phyloP scores from a whole-genome alignment of 2,329 filamentous ascomycete species.

The Sodiomyces alkalinus region DNA sequence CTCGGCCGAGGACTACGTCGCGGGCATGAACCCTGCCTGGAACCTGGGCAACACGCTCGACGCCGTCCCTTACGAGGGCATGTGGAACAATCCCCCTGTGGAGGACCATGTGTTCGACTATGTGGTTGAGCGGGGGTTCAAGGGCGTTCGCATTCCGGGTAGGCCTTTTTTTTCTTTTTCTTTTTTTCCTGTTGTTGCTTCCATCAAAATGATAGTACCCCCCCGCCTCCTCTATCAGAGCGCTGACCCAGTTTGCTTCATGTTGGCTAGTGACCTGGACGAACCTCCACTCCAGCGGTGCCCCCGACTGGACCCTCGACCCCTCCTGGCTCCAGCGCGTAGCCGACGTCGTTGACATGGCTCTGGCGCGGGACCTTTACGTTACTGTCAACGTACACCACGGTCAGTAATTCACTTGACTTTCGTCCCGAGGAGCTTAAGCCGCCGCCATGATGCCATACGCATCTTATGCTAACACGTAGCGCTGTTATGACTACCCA shows the following conservation, averaged over 20 bases:
- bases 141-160: constrained; percentile 41
- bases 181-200: too few relatives aligned
- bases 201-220: too few relatives aligned
- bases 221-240: too few relatives aligned
- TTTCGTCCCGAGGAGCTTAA: not conserved
- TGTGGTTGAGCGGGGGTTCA: constrained; percentile 38
- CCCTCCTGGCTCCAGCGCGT: constrained; percentile 40
- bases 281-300: constrained; percentile 34
- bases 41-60: constrained; percentile 45
- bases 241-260: too few relatives aligned
- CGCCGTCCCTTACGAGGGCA: constrained; percentile 26
- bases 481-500: too few relatives aligned
- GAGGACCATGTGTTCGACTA: constrained; percentile 31
- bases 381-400: constrained; percentile 44
- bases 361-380: constrained; percentile 32
- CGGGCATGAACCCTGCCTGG: constrained; percentile 39
- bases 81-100: constrained; percentile 42
- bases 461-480: too few relatives aligned
- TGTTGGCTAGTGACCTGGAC: constrained; percentile 46
- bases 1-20: constrained; percentile 28
- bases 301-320: constrained; percentile 38
- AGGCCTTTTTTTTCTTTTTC: too few relatives aligned
- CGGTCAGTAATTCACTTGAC: constrained; percentile 9
- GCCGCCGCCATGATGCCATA: too few relatives aligned
- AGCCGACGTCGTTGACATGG: constrained; percentile 40